phyloP scores from a whole-genome alignment of 2,329 filamentous ascomycete genomes.

The Blastomyces gilchristii region DNA sequence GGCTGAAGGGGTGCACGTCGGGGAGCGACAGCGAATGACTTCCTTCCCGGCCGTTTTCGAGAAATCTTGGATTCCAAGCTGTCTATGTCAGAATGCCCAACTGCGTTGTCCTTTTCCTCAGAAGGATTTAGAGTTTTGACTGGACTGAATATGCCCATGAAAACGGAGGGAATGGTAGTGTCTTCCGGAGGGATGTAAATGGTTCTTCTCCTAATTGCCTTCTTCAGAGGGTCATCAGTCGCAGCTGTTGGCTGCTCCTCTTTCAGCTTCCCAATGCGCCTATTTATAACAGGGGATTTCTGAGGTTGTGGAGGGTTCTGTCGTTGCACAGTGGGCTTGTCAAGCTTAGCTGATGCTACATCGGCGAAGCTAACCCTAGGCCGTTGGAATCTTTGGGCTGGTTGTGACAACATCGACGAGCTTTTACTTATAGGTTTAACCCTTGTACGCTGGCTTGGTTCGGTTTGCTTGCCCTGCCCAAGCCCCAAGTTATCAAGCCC shows the following conservation, averaged over 20 bases:
- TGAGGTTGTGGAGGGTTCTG: background rate
- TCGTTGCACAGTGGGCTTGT: background rate
- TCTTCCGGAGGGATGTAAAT: conserved; percentile 37
- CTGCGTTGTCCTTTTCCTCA: background rate
- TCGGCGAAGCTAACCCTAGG: conserved; percentile 23
- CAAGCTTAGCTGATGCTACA: conserved; percentile 9
- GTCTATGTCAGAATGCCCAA: conserved; percentile 21
- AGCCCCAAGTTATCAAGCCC: background rate
- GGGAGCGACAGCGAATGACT: conserved; percentile 17
- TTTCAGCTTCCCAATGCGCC: conserved; percentile 2
- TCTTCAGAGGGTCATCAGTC: conserved; percentile 20
- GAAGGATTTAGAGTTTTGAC: conserved; percentile 23
- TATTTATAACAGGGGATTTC: background rate
- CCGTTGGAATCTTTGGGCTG: conserved; percentile 31
- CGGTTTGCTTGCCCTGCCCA: conserved; percentile 12
- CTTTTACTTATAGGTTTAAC: conserved; percentile 14
- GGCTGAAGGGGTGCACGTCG: conserved; percentile 40
- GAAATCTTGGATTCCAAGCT: conserved; percentile 28
- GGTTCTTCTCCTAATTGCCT: conserved; percentile 28
- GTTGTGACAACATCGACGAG: conserved; percentile 31
- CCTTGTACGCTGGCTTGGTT: conserved; percentile 9
- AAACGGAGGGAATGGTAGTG: conserved; percentile 33
- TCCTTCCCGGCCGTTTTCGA: conserved; percentile 24
- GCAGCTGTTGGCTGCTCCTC: conserved; percentile 15
- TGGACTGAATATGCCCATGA: conserved; percentile 37